Evolutionary conservation across 768 basidiomycete genomes (phyloP).

Genomic region (Lanmaoa rubissima): DNA sequence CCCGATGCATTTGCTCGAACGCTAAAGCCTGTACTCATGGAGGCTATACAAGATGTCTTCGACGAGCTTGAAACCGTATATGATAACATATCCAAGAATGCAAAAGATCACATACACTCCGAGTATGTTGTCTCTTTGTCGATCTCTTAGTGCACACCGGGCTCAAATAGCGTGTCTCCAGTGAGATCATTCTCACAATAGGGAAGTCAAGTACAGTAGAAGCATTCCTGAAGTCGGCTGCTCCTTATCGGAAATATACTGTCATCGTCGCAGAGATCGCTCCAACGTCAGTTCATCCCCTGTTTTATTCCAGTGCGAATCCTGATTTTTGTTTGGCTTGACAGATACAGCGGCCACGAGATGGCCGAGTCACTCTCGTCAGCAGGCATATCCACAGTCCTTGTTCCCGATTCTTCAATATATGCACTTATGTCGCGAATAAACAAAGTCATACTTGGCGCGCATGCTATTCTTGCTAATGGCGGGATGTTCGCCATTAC

Average conservation of each 20-base stretch:
- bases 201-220: constrained; percentile 95
- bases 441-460: constrained; percentile 93
- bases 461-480: constrained; percentile 95
- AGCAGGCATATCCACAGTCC: constrained; percentile 86
- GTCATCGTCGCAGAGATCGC: constrained; percentile 96
- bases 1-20: constrained; percentile 74
- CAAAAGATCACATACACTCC: constrained; percentile 96
- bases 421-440: constrained; percentile 96
- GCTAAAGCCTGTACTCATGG: constrained; percentile 92
- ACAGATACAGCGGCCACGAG: constrained; percentile 78
- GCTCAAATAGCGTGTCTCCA: constrained; percentile 30
- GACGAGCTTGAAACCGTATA: constrained; percentile 97
- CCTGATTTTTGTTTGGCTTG: not conserved
- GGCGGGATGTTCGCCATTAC: constrained; percentile 92
- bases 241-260: constrained; percentile 87
- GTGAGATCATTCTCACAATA: constrained; percentile 92
- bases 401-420: constrained; percentile 94
- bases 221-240: constrained; percentile 88
- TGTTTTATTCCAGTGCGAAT: constrained; percentile 1
- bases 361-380: constrained; percentile 82
- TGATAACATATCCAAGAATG: constrained; percentile 90
- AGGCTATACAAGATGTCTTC: constrained; percentile 94
- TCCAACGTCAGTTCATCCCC: constrained; percentile 64
- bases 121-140: constrained; percentile 58
- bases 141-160: not conserved